Percentiles rank a stretch among this genome's conserved stretches.
Evolutionary conservation across 257 asterid genomes (phyloP).

Genomic region (Fraxinus americana): DNA sequence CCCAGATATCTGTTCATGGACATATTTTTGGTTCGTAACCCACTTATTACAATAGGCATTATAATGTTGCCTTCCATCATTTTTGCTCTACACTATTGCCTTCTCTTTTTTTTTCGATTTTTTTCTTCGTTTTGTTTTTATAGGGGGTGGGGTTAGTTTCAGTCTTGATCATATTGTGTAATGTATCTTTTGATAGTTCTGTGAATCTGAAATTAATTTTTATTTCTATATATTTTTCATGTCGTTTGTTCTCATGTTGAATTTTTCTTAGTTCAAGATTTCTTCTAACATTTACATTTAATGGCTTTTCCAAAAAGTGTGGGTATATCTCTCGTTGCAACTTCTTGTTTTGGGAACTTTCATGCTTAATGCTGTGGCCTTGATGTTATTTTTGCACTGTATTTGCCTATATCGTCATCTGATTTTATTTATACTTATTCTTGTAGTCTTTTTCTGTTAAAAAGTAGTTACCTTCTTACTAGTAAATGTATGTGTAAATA

Average conservation of each 20-base stretch:
- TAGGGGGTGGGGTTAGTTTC: slow-evolving; percentile 7
- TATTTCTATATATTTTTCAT: slow-evolving; percentile 17
- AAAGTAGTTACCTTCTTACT: neutral
- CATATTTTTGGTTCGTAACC: slow-evolving; percentile 75
- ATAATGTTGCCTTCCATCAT: slow-evolving; percentile 31
- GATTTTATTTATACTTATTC: neutral
- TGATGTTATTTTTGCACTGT: neutral
- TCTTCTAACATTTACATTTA: too few relatives aligned
- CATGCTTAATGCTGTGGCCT: neutral
- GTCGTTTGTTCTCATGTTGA: neutral
- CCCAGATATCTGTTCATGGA: slow-evolving; percentile 77
- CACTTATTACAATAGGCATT: slow-evolving; percentile 15
- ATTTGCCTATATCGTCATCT: too few relatives aligned
- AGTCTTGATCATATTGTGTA: slow-evolving; percentile 60
- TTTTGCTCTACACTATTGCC: slow-evolving; percentile 25
- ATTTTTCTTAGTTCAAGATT: neutral
- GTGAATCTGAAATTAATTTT: slow-evolving; percentile 37
- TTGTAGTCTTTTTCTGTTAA: neutral
- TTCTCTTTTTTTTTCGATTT: neutral
- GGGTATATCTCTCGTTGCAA: too few relatives aligned
- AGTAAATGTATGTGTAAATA: neutral
- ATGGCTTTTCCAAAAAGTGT: too few relatives aligned
- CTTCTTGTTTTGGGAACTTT: too few relatives aligned
- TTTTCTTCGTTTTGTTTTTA: neutral
- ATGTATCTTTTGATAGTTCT: slow-evolving; percentile 49